Evolutionary conservation across 2,329 filamentous ascomycete species (phyloP).

Genomic region (Blastomyces parvus): DNA sequence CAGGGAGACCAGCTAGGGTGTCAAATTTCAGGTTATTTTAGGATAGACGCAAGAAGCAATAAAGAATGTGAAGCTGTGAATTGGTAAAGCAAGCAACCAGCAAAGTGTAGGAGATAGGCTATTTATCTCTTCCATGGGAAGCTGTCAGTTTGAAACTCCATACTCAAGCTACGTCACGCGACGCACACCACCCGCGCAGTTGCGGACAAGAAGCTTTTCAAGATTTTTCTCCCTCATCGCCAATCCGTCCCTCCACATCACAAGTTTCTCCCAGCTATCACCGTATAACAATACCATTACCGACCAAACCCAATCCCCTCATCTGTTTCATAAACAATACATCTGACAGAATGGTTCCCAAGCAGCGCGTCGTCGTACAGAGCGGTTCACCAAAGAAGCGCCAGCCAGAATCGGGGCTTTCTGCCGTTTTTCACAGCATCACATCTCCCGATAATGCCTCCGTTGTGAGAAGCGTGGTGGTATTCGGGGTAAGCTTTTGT

Average conservation of each 20-base stretch:
- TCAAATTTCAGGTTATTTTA: background rate
- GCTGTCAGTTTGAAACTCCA: background rate
- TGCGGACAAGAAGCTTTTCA: background rate
- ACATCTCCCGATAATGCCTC: conserved; percentile 59
- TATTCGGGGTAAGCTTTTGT: conserved; percentile 54
- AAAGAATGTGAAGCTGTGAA: too few species aligned
- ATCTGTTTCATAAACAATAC: background rate
- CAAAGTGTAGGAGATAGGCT: background rate
- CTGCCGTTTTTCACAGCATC: conserved; percentile 51
- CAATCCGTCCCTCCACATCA: background rate
- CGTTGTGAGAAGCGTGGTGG: conserved; percentile 56
- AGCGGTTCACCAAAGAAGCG: conserved; percentile 30
- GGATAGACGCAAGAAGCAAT: background rate
- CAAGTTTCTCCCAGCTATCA: background rate
- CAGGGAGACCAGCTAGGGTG: background rate
- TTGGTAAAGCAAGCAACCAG: background rate
- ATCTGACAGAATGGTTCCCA: conserved; percentile 51
- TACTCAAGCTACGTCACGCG: conserved; percentile 2
- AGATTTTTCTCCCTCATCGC: background rate
- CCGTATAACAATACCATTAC: background rate
- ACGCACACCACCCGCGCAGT: conserved; percentile 3
- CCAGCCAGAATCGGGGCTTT: conserved; percentile 40
- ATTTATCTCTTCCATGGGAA: background rate
- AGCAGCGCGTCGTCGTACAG: conserved; percentile 47
- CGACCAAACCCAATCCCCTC: background rate